phyloP scores from a whole-genome alignment of 108 stramenopile species.

The Cylindrotheca closterium region DNA sequence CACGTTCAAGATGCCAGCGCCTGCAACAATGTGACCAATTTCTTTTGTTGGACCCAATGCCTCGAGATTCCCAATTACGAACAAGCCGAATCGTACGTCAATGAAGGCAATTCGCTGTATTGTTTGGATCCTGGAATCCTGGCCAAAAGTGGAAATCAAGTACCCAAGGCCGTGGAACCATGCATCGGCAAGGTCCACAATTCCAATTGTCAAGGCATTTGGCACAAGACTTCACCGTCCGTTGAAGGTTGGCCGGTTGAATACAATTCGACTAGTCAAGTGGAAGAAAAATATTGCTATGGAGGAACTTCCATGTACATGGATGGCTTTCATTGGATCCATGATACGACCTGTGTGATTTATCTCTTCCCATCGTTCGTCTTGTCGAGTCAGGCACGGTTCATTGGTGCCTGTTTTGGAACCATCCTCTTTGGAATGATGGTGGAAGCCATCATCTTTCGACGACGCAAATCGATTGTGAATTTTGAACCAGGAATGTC shows the following conservation, averaged over 20 bases:
- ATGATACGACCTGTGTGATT: slow-evolving; percentile 69
- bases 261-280: background rate
- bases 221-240: slow-evolving; percentile 51
- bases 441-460: slow-evolving; percentile 53
- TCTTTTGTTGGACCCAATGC: slow-evolving; percentile 84
- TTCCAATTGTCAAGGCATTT: slow-evolving; percentile 57
- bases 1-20: slow-evolving; percentile 47
- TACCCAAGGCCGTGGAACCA: slow-evolving; percentile 47
- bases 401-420: slow-evolving; percentile 51
- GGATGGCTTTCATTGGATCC: slow-evolving; percentile 79
- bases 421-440: slow-evolving; percentile 58
- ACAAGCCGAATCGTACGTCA: slow-evolving; percentile 40
- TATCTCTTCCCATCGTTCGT: slow-evolving; percentile 69
- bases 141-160: slow-evolving; percentile 34
- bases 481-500: slow-evolving; percentile 31
- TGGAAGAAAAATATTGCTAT: slow-evolving; percentile 53
- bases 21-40: slow-evolving; percentile 79
- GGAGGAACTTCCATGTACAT: slow-evolving; percentile 86
- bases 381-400: slow-evolving; percentile 50
- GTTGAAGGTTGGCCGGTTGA: slow-evolving; percentile 8
- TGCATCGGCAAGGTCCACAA: slow-evolving; percentile 52
- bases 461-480: slow-evolving; percentile 46
- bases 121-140: slow-evolving; percentile 68
- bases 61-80: slow-evolving; percentile 64
- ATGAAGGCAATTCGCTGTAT: slow-evolving; percentile 69